Conservation (phyloP, 805 yeast genomes). For the Wickerhamiella allomyrinae region DNA sequence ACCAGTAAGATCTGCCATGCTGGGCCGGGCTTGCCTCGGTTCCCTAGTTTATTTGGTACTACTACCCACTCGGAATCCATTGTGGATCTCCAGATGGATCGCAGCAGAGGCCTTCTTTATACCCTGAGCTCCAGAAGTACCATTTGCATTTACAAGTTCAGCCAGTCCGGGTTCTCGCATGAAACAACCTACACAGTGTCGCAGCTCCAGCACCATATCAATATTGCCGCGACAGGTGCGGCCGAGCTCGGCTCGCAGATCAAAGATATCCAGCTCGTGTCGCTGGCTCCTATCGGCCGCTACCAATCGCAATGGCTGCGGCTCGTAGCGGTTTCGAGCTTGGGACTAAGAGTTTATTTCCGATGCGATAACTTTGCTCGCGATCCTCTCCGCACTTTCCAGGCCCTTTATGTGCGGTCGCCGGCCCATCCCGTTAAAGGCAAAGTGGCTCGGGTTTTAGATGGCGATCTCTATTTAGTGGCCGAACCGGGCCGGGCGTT, state of each 20-base stretch:
- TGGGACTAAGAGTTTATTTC: slow-evolving; percentile 17
- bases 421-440: neutral
- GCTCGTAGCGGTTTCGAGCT: slow-evolving; percentile 13
- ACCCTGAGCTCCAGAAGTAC: slow-evolving; percentile 69
- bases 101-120: slow-evolving; percentile 62
- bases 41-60: slow-evolving; percentile 14
- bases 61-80: slow-evolving; percentile 33
- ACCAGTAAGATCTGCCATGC: slow-evolving; percentile 77
- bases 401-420: neutral
- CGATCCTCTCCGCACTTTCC: neutral
- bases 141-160: slow-evolving; percentile 63
- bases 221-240: slow-evolving; percentile 14
- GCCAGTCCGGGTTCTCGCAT: slow-evolving; percentile 17
- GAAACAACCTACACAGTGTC: slow-evolving; percentile 3
- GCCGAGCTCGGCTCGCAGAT: neutral
- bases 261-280: slow-evolving; percentile 6
- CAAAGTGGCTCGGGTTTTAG: neutral
- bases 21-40: slow-evolving; percentile 36
- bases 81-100: slow-evolving; percentile 56
- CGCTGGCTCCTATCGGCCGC: slow-evolving; percentile 9
- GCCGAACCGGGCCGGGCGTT: slow-evolving; percentile 22
- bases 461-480: neutral
- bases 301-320: slow-evolving; percentile 6
- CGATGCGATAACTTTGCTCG: slow-evolving; percentile 4
- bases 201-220: slow-evolving; percentile 20